These are phyloP conservation scores for Penicillium sp. DNA, from an alignment of 2,329 filamentous ascomycete genomes.

Conservation along the genomic window DNA sequence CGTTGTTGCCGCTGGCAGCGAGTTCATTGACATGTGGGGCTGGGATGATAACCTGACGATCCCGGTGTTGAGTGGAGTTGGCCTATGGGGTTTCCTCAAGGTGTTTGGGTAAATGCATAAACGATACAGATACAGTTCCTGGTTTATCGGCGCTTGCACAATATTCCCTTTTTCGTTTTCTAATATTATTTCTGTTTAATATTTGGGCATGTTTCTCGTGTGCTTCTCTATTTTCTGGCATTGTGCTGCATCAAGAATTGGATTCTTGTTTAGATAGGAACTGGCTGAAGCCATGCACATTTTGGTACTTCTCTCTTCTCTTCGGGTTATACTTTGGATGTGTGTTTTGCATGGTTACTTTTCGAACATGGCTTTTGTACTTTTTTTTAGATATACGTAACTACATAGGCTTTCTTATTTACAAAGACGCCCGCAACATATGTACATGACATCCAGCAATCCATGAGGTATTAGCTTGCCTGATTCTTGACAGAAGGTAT, in stretches of 20 bases:
- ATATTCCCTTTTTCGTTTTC: background rate
- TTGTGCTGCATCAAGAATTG: constrained; percentile 18
- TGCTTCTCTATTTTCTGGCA: constrained; percentile 9
- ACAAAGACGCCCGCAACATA: background rate
- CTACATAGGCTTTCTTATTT: background rate
- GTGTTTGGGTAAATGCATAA: constrained; percentile 61
- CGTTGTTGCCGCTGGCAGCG: constrained; percentile 82
- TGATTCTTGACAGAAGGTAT: background rate
- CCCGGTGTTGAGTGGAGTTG: constrained; percentile 82
- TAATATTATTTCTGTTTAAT: constrained; percentile 10
- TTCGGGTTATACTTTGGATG: background rate
- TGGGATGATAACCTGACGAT: constrained; percentile 99
- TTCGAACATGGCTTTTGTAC: background rate
- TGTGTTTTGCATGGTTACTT: background rate
- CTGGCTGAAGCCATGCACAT: background rate
- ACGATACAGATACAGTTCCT: background rate
- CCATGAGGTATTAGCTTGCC: background rate
- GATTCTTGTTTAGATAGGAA: constrained; percentile 12
- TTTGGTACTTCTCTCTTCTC: constrained; percentile 5
- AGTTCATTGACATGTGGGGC: constrained; percentile 86
- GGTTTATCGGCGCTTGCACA: constrained; percentile 5
- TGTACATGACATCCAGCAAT: background rate
- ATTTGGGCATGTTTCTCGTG: constrained; percentile 6
- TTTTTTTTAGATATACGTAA: background rate
- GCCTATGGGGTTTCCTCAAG: constrained; percentile 89